Evolutionary conservation across 1,139 yeast species (phyloP).

Genomic region (Magnusiomyces suaveolens): DNA sequence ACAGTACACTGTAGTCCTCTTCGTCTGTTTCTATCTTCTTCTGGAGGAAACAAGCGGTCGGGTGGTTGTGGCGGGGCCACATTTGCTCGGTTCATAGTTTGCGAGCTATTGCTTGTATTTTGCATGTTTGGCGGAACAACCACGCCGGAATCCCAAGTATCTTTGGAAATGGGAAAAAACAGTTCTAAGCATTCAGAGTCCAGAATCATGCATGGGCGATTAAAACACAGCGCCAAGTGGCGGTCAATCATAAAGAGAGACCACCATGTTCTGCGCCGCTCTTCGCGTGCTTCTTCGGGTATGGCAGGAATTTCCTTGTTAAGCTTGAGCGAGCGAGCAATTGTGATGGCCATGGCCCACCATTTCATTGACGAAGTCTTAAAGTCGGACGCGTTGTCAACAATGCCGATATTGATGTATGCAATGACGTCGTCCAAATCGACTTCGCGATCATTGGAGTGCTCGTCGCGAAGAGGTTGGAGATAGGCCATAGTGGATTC

Average conservation of each 20-base stretch:
- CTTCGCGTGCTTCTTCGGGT: slow-evolving; percentile 33
- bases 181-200: slow-evolving; percentile 32
- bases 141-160: slow-evolving; percentile 28
- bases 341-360: slow-evolving; percentile 34
- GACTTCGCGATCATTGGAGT: slow-evolving; percentile 20
- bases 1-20: slow-evolving; percentile 17
- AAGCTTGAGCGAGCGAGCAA: slow-evolving; percentile 30
- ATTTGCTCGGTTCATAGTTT: not conserved
- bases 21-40: slow-evolving; percentile 20
- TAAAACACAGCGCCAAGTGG: slow-evolving; percentile 35
- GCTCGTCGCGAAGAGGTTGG: slow-evolving; percentile 22
- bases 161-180: slow-evolving; percentile 32
- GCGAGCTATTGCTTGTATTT: not conserved
- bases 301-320: slow-evolving; percentile 27
- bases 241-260: slow-evolving; percentile 35
- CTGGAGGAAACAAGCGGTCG: slow-evolving; percentile 13
- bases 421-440: slow-evolving; percentile 35
- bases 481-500: slow-evolving; percentile 26
- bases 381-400: slow-evolving; percentile 35
- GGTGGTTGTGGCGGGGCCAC: not conserved
- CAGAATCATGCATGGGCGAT: slow-evolving; percentile 29
- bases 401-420: slow-evolving; percentile 33
- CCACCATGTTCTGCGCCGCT: slow-evolving; percentile 39
- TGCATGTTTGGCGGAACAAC: slow-evolving; percentile 5
- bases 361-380: slow-evolving; percentile 35